Evolutionary conservation across 768 basidiomycete genomes (phyloP).

Genomic region (Chlorophyllum brunneum): DNA sequence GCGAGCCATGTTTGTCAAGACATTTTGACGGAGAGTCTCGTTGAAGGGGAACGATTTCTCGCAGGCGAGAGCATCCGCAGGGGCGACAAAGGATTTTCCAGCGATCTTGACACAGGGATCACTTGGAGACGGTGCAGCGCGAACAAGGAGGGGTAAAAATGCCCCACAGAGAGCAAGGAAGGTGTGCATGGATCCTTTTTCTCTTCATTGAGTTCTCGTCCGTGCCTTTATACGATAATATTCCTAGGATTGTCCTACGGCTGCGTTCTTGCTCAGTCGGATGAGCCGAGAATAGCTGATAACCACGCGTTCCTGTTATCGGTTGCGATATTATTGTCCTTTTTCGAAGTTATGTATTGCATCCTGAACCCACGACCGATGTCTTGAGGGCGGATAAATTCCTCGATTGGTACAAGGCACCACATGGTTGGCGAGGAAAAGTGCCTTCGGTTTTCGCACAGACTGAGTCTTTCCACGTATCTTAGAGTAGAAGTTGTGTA

Average conservation of each 20-base stretch:
- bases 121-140: slow-evolving; percentile 24
- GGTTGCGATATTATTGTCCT: not conserved
- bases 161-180: slow-evolving; percentile 5
- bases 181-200: not conserved
- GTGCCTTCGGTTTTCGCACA: slow-evolving; percentile 6
- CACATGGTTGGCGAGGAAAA: slow-evolving; percentile 1
- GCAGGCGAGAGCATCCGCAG: slow-evolving; percentile 55
- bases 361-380: not conserved
- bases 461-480: not conserved
- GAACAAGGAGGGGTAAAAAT: slow-evolving; percentile 12
- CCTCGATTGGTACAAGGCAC: not conserved
- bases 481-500: not conserved
- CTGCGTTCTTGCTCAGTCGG: not conserved
- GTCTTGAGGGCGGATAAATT: not conserved
- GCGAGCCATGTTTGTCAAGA: slow-evolving; percentile 40
- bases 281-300: not conserved
- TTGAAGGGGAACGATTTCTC: slow-evolving; percentile 55
- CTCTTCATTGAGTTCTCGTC: not conserved
- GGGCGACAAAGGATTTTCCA: slow-evolving; percentile 41
- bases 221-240: not conserved
- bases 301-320: not conserved
- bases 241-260: not conserved
- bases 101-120: slow-evolving; percentile 38
- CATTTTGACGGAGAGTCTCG: slow-evolving; percentile 52
- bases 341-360: not conserved